Base-by-base conservation (phyloP, 257 asterid genomes). In the Solanum verrucosum region DNA sequence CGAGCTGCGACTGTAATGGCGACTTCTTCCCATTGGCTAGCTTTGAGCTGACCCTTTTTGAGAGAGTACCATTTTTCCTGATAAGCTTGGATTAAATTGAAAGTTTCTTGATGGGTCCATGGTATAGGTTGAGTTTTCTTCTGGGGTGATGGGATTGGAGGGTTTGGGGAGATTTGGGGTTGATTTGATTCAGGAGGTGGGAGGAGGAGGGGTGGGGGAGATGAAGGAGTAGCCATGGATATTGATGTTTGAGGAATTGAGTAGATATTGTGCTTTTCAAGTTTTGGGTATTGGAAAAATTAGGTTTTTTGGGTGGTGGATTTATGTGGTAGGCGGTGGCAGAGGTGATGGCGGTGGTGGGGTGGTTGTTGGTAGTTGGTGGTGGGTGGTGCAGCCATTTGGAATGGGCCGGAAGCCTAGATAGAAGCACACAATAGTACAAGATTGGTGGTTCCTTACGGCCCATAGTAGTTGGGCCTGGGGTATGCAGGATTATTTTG, bases 51-150 rank as follows among this genome's bases (percentile, higher is more conserved):
- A 7, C 99, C 99, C 87, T 90, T 92, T 71, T 95, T 94, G 84
- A 95, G 92, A 5, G 98, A 95, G 91, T 96, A 95, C 99, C 99
- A 96, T 74, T 96, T 96, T 67, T 95, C 95, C 67, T 94, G 98
- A 94, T 96, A 96, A 7, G 98, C 89, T 87, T 94, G 94, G 90
- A 96, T 96, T 87, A 96, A 93, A 90, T 94, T 94, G 89, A 94
- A 88, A 87, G 98, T 96, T 93, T 96, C 98, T 65, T 91, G 94
- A 92, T 94, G 94, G 44, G 95, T 90, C 99, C 99, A 96, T 18
- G 98, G 98, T 31, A 94, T 88, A 21, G 98, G 98, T 40, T 91
- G 93, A 18, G 95, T 42, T 88, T 92, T 95, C 67, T 92, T 94
- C 20, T 91, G 89, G n/a, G 94, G 93, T 38, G 93, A 74, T 42